Evolutionary conservation across 345 rosid species (phyloP).

Genomic region (Melaleuca quinquenervia): DNA sequence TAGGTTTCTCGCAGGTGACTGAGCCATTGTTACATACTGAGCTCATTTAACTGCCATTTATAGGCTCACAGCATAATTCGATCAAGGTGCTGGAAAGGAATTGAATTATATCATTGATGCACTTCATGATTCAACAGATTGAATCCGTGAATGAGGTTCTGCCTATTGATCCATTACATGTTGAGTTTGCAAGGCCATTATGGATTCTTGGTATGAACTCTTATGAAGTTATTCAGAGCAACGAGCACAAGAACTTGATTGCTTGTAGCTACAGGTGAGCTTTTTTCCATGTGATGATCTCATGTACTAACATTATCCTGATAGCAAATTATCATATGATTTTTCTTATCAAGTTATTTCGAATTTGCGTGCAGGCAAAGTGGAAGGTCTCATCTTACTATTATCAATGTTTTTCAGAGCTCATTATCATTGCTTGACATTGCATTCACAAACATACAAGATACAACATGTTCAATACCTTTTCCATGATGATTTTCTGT

Average conservation of each 20-base stretch:
- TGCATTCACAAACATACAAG: conserved; percentile 72
- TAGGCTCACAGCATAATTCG: not conserved
- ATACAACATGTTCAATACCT: conserved; percentile 36
- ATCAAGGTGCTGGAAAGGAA: not conserved
- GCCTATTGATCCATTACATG: conserved; percentile 49
- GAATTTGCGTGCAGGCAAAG: conserved; percentile 50
- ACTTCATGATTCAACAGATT: conserved; percentile 28
- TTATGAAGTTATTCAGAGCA: conserved; percentile 52
- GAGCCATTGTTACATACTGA: not conserved
- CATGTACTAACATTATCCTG: not conserved
- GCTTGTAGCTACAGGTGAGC: conserved; percentile 80
- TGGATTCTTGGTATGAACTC: conserved; percentile 85
- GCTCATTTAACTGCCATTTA: not conserved
- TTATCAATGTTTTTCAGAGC: conserved; percentile 46
- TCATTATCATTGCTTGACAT: conserved; percentile 65
- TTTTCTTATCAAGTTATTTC: not conserved
- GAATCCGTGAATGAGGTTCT: conserved; percentile 53
- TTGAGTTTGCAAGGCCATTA: conserved; percentile 78
- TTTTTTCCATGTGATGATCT: no score
- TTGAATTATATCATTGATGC: not conserved
- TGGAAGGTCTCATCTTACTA: conserved; percentile 77
- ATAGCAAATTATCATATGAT: not conserved
- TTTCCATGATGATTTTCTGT: not conserved
- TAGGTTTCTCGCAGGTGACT: not conserved
- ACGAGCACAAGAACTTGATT: conserved; percentile 47